phyloP scores from a whole-genome alignment of 805 yeast species.

The Debaryomyces prosopidis region DNA sequence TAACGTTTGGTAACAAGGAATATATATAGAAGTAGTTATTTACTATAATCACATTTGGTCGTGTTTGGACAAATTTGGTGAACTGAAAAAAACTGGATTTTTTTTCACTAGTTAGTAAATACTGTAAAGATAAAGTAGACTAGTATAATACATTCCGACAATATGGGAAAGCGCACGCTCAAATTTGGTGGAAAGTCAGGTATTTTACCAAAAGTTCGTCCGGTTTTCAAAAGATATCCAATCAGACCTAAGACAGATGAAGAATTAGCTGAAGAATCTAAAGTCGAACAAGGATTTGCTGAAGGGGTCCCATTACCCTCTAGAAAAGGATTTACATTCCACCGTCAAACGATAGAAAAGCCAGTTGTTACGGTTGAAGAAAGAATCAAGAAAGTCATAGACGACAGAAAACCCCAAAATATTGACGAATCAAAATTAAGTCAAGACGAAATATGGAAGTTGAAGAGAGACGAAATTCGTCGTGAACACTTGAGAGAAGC shows the following conservation, averaged over 20 bases:
- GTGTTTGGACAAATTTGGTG: background rate
- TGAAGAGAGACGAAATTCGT: constrained; percentile 63
- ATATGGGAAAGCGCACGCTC: constrained; percentile 51
- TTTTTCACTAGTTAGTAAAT: background rate
- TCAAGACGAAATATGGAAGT: constrained; percentile 45
- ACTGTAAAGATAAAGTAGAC: no score
- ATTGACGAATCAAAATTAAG: constrained; percentile 32
- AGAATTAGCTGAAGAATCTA: constrained; percentile 41
- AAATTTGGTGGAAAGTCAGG: constrained; percentile 73
- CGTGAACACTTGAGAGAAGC: constrained; percentile 69
- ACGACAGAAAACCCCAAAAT: constrained; percentile 30
- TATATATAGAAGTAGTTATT: background rate
- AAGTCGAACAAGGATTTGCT: constrained; percentile 65
- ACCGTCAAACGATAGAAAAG: constrained; percentile 55
- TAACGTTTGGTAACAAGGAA: background rate
- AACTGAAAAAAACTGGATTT: background rate
- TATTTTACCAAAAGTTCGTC: constrained; percentile 74
- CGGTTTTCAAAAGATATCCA: constrained; percentile 66
- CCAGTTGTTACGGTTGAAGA: constrained; percentile 59
- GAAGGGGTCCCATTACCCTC: constrained; percentile 67
- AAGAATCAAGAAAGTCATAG: constrained; percentile 59
- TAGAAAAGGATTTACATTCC: constrained; percentile 45
- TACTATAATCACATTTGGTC: background rate
- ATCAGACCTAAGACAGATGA: constrained; percentile 49
- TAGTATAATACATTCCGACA: background rate